These are phyloP conservation scores for Saccharomyces pastorianus DNA, from an alignment of 1,139 yeast species.

Conservation along the genomic window DNA sequence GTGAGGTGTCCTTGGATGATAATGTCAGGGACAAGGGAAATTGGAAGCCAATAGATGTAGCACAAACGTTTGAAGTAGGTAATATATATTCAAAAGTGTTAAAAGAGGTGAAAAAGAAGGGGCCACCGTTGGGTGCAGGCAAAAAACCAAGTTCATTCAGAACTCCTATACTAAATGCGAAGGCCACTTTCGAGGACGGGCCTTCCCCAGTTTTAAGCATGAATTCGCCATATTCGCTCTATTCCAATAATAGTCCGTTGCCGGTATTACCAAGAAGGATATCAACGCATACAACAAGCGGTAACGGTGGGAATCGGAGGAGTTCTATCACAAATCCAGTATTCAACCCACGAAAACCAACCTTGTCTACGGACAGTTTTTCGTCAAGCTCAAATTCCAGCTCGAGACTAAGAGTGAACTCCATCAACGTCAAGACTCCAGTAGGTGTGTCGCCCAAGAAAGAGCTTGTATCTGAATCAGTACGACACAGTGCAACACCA, in stretches of 20 bases:
- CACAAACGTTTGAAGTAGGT: slow-evolving; percentile 43
- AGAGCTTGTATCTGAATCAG: neutral
- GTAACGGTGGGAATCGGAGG: neutral
- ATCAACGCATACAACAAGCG: slow-evolving; percentile 5
- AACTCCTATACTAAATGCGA: slow-evolving; percentile 18
- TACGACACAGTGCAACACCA: neutral
- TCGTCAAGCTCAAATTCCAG: neutral
- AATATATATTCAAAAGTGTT: slow-evolving; percentile 26
- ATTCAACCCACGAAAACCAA: neutral
- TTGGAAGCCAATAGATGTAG: slow-evolving; percentile 61
- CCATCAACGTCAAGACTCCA: neutral
- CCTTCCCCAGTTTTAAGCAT: slow-evolving; percentile 25
- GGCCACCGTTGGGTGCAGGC: neutral
- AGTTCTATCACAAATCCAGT: neutral
- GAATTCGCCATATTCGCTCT: slow-evolving; percentile 19
- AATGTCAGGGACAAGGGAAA: slow-evolving; percentile 50
- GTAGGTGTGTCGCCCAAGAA: slow-evolving; percentile 1
- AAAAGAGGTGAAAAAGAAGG: slow-evolving; percentile 8
- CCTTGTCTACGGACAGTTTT: neutral
- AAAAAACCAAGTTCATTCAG: slow-evolving; percentile 16
- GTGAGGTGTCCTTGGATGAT: slow-evolving; percentile 38
- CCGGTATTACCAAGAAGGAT: slow-evolving; percentile 19
- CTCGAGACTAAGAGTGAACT: neutral
- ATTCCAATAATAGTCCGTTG: slow-evolving; percentile 12
- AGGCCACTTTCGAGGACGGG: slow-evolving; percentile 23